Percentiles rank a stretch among this genome's conserved stretches.
Conservation (phyloP, 495 filamentous ascomycete genomes). For the Tuber indicum region DNA sequence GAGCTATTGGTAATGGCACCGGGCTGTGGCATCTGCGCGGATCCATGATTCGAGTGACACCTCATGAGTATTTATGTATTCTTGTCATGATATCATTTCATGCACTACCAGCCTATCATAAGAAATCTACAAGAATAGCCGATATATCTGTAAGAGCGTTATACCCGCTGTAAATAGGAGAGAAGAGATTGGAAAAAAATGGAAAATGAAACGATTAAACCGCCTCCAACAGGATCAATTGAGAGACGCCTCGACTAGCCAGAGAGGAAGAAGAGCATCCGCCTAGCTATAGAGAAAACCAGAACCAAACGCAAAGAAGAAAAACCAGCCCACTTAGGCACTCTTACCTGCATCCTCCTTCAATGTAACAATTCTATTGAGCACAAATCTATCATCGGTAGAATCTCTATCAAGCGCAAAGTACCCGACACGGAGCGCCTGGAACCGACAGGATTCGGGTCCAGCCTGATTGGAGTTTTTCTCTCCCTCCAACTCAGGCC, state of each 20-base stretch:
- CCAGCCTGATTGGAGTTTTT: slow-evolving; percentile 53
- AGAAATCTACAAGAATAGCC: background rate
- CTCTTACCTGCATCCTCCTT: slow-evolving; percentile 82
- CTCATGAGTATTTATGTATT: slow-evolving; percentile 1
- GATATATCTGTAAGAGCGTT: background rate
- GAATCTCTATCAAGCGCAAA: slow-evolving; percentile 78
- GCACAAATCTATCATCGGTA: slow-evolving; percentile 66
- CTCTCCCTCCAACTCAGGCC: slow-evolving; percentile 71
- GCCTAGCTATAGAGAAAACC: background rate
- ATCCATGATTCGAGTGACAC: background rate
- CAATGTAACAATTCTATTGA: slow-evolving; percentile 87
- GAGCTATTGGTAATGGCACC: background rate
- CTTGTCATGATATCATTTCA: background rate
- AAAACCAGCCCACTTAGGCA: slow-evolving; percentile 7
- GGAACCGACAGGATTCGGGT: slow-evolving; percentile 76
- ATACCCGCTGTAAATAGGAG: background rate
- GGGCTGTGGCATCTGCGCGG: background rate
- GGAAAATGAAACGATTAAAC: background rate
- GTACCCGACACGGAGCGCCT: slow-evolving; percentile 85
- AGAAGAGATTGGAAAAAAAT: background rate
- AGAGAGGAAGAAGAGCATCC: background rate
- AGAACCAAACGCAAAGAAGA: background rate
- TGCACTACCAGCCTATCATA: background rate
- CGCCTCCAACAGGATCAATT: background rate
- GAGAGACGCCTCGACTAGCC: background rate